Conservation (phyloP, 192 early-diverging fungal species). For the Phlyctochytrium planicorne region DNA sequence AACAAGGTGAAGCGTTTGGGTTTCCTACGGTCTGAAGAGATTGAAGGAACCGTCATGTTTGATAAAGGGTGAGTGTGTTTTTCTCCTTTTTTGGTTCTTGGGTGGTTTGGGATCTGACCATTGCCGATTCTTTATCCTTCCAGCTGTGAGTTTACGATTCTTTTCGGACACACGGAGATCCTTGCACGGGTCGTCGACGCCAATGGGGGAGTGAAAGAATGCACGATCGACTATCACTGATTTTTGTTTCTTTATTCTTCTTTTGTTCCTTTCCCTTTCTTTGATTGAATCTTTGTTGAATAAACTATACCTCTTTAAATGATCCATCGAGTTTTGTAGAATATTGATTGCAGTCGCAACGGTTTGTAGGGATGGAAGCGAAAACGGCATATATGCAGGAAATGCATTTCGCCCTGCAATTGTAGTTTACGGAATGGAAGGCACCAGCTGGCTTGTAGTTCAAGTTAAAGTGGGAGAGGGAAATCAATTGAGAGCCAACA, state of each 20-base stretch:
- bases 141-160: neutral
- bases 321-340: too few species aligned
- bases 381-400: too few species aligned
- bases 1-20: neutral
- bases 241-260: too few species aligned
- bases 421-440: too few species aligned
- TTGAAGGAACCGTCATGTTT: neutral
- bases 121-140: neutral
- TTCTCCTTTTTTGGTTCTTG: neutral
- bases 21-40: neutral
- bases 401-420: too few species aligned
- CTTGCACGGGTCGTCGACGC: neutral
- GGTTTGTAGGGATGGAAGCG: too few species aligned
- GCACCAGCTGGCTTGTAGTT: too few species aligned
- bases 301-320: too few species aligned
- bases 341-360: too few species aligned
- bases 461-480: too few species aligned
- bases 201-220: neutral
- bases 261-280: neutral
- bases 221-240: neutral
- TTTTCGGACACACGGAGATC: constrained; percentile 1
- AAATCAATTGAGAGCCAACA: too few species aligned
- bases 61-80: neutral
- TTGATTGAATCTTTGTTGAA: too few species aligned
- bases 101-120: neutral